These are phyloP conservation scores for Populus alba DNA, from an alignment of 345 rosid species.

Conservation along the genomic window DNA sequence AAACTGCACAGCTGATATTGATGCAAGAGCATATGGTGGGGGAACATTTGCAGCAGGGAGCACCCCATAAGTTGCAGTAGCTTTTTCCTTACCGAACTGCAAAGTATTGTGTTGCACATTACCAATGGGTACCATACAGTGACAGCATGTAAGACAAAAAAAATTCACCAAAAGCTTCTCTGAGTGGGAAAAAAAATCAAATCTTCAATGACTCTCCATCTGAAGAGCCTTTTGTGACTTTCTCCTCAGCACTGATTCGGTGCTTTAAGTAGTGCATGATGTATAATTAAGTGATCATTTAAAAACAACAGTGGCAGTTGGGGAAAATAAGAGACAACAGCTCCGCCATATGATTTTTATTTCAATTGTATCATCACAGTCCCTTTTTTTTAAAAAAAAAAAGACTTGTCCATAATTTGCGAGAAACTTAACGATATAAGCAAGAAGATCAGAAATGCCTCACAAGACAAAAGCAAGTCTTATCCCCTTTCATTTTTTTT, in stretches of 20 bases:
- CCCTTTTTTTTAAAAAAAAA: neutral
- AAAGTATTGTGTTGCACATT: conserved; percentile 27
- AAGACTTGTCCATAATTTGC: neutral
- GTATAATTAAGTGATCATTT: neutral
- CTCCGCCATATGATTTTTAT: neutral
- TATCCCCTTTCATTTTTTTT: neutral
- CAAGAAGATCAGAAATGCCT: neutral
- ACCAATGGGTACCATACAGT: conserved; percentile 13
- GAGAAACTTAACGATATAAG: neutral
- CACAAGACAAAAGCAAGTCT: neutral
- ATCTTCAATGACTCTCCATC: neutral
- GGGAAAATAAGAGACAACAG: neutral
- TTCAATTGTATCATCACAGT: neutral
- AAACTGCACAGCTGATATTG: conserved; percentile 75
- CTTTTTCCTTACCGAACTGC: conserved; percentile 80
- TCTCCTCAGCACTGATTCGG: neutral
- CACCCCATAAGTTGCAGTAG: conserved; percentile 89
- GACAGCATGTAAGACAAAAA: neutral
- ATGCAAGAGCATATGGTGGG: conserved; percentile 87
- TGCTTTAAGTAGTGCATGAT: neutral
- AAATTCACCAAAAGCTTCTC: conserved; percentile 2
- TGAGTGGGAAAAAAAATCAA: conserved; percentile 8
- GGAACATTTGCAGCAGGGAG: conserved; percentile 82
- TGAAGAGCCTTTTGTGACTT: neutral
- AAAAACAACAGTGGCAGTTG: neutral